Conservation (phyloP, 805 yeast genomes). For the Sungouiella thailandica region DNA sequence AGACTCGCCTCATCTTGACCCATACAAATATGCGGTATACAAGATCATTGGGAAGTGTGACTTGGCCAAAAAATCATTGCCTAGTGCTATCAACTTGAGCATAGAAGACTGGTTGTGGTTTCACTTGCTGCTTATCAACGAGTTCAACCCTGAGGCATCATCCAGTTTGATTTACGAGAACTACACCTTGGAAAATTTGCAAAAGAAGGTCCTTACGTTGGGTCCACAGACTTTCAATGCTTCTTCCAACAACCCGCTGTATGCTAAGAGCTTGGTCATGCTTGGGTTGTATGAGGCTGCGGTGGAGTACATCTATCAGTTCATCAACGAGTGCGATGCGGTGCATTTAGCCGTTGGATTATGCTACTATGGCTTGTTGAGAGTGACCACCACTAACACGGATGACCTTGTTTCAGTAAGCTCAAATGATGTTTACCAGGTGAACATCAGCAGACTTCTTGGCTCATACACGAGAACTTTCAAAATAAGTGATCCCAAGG, state of each 20-base stretch:
- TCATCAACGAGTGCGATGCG: conserved; percentile 72
- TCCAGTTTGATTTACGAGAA: conserved; percentile 55
- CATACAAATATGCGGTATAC: conserved; percentile 84
- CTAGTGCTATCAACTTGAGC: conserved; percentile 64
- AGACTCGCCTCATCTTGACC: conserved; percentile 58
- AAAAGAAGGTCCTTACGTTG: conserved; percentile 59
- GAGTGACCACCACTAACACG: conserved; percentile 35
- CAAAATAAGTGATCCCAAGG: conserved; percentile 79
- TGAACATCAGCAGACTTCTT: conserved; percentile 57
- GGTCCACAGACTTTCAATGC: conserved; percentile 70
- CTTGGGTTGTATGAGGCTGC: conserved; percentile 82
- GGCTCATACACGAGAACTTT: conserved; percentile 81
- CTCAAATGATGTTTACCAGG: conserved; percentile 28
- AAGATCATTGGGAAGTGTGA: conserved; percentile 91
- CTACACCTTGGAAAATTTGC: conserved; percentile 71
- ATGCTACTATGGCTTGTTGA: conserved; percentile 65
- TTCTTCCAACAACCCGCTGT: conserved; percentile 62
- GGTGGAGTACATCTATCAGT: conserved; percentile 53
- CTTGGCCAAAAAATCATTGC: conserved; percentile 58
- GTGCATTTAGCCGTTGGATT: conserved; percentile 86
- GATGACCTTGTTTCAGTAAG: conserved; percentile 34
- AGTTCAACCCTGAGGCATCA: conserved; percentile 25
- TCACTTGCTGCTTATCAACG: conserved; percentile 73
- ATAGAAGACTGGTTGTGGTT: conserved; percentile 98
- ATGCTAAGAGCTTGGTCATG: conserved; percentile 66